Conservation (phyloP, 352 stramenopile species). For the Thraustochytrium sp. region DNA sequence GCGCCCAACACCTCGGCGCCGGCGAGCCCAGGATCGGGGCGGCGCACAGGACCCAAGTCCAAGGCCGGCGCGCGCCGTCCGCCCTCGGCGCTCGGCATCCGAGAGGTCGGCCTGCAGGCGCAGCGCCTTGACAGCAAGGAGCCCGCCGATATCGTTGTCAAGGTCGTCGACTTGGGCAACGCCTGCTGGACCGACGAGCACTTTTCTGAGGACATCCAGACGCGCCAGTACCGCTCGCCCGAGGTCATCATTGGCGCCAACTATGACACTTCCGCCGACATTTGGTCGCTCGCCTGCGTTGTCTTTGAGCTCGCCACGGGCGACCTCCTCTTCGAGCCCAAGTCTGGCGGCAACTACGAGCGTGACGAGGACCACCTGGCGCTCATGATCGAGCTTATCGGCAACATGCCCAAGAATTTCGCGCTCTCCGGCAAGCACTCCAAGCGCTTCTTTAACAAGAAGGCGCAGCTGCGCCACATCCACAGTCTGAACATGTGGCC, state of each 20-base stretch:
- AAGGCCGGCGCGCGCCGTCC: slow-evolving; percentile 43
- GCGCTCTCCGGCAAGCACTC: slow-evolving; percentile 78
- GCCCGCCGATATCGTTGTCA: slow-evolving; percentile 60
- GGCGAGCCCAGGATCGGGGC: background rate
- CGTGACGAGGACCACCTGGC: slow-evolving; percentile 93
- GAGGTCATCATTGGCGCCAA: slow-evolving; percentile 92
- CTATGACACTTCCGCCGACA: slow-evolving; percentile 97
- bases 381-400: slow-evolving; percentile 97
- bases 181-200: slow-evolving; percentile 97
- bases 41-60: slow-evolving; percentile 15
- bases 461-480: slow-evolving; percentile 95
- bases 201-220: slow-evolving; percentile 99
- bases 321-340: slow-evolving; percentile 98
- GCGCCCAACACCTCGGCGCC: background rate
- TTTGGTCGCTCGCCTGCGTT: slow-evolving; percentile 90
- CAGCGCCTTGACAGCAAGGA: slow-evolving; percentile 42
- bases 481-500: slow-evolving; percentile 96
- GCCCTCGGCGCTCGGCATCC: slow-evolving; percentile 52
- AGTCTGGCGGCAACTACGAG: slow-evolving; percentile 81
- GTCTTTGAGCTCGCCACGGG: slow-evolving; percentile 98
- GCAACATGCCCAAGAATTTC: slow-evolving; percentile 89
- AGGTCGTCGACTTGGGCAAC: slow-evolving; percentile 98
- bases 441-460: slow-evolving; percentile 93
- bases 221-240: slow-evolving; percentile 96
- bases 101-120: slow-evolving; percentile 56